A percentile compares a stretch with the other conserved stretches of the same genome.
These are phyloP conservation scores for Floccularia luteovirens DNA, from an alignment of 768 basidiomycete species.

Conservation along the genomic window DNA sequence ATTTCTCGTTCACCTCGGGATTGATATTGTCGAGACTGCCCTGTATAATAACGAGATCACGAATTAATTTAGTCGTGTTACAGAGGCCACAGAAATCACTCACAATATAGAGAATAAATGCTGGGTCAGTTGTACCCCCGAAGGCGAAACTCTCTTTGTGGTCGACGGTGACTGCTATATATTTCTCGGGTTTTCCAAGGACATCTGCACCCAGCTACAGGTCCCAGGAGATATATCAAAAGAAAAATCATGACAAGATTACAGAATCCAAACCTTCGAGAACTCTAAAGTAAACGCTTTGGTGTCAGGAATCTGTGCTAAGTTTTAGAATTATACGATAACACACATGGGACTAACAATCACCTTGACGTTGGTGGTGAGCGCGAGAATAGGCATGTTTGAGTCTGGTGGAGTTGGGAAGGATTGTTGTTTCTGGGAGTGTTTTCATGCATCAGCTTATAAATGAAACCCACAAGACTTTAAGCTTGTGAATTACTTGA, in stretches of 20 bases:
- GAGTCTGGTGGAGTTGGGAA: slow-evolving; percentile 5
- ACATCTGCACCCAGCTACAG: slow-evolving; percentile 43
- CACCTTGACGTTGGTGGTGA: slow-evolving; percentile 38
- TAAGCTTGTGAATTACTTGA: too few relatives aligned
- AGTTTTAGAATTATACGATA: not conserved
- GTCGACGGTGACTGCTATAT: slow-evolving; percentile 45
- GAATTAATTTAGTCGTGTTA: not conserved
- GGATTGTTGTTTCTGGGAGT: not conserved
- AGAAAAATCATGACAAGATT: slow-evolving; percentile 1
- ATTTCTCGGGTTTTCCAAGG: slow-evolving; percentile 45
- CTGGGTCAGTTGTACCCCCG: slow-evolving; percentile 57
- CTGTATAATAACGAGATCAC: slow-evolving; percentile 26
- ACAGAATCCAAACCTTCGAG: slow-evolving; percentile 36
- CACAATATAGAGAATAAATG: slow-evolving; percentile 52
- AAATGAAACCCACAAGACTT: too few relatives aligned
- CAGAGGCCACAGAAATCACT: slow-evolving; percentile 13
- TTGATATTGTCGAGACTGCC: slow-evolving; percentile 49
- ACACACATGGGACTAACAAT: not conserved
- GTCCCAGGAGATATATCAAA: not conserved
- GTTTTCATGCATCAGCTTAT: too few relatives aligned
- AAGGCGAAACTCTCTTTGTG: slow-evolving; percentile 58
- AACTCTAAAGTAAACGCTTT: slow-evolving; percentile 42
- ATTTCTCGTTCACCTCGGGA: slow-evolving; percentile 36
- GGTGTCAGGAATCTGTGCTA: slow-evolving; percentile 23
- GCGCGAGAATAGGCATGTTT: slow-evolving; percentile 33